A percentile compares a stretch with the other conserved stretches of the same genome.
Evolutionary conservation across 108 stramenopile genomes (phyloP).

Genomic region (Pseudonitzschia pungens): DNA sequence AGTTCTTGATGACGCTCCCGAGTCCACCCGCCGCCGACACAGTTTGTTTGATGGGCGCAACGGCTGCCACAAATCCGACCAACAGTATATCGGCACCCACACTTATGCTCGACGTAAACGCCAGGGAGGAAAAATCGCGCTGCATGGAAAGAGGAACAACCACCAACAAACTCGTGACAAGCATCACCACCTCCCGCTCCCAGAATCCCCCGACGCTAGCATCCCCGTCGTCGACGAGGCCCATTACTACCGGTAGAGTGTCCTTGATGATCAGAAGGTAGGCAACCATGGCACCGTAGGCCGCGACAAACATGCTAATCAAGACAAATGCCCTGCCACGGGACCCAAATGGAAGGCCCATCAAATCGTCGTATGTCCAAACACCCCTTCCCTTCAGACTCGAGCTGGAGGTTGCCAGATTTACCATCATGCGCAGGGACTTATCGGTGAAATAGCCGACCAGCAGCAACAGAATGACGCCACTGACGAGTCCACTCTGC

Average conservation of each 20-base stretch:
- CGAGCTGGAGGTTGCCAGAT: slow-evolving; percentile 70
- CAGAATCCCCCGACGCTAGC: slow-evolving; percentile 25
- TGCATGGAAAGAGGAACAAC: slow-evolving; percentile 76
- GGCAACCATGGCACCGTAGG: slow-evolving; percentile 88
- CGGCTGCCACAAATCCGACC: slow-evolving; percentile 61
- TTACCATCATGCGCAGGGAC: slow-evolving; percentile 66
- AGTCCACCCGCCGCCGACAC: slow-evolving; percentile 68
- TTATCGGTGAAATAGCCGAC: slow-evolving; percentile 75
- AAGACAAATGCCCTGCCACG: slow-evolving; percentile 56
- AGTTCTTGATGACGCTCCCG: slow-evolving; percentile 41
- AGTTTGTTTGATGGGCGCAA: slow-evolving; percentile 54
- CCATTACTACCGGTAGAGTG: slow-evolving; percentile 69
- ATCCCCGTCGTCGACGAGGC: slow-evolving; percentile 47
- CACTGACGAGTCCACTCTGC: slow-evolving; percentile 62
- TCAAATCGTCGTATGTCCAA: slow-evolving; percentile 71
- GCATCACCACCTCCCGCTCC: slow-evolving; percentile 57
- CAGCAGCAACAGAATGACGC: slow-evolving; percentile 53
- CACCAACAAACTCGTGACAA: slow-evolving; percentile 46
- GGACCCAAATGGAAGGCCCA: slow-evolving; percentile 58
- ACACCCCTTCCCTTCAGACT: slow-evolving; percentile 47
- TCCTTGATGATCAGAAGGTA: slow-evolving; percentile 85
- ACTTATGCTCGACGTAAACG: slow-evolving; percentile 58
- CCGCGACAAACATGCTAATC: slow-evolving; percentile 70
- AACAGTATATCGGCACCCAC: slow-evolving; percentile 70
- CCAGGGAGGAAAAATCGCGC: slow-evolving; percentile 71